Evolutionary conservation across 306 rosid genomes (phyloP).

Genomic region (Senna siamea): DNA sequence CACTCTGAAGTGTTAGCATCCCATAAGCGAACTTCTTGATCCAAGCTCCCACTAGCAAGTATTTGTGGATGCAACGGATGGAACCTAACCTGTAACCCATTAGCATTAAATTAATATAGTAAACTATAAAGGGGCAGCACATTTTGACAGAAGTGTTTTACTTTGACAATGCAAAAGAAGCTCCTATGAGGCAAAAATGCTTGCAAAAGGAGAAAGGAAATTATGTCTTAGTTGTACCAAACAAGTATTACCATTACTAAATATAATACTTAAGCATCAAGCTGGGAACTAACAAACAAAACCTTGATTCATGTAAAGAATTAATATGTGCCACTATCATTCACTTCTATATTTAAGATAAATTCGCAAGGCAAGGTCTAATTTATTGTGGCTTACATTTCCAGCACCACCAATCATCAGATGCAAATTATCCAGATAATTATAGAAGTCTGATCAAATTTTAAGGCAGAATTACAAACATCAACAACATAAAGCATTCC

Average conservation of each 20-base stretch:
- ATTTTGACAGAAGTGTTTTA: background rate
- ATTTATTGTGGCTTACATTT: background rate
- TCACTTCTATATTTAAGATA: background rate
- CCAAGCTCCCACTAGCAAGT: constrained; percentile 99
- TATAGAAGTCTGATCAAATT: background rate
- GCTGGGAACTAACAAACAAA: background rate
- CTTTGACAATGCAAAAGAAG: background rate
- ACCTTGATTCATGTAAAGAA: background rate
- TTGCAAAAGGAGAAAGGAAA: background rate
- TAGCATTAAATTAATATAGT: constrained; percentile 35
- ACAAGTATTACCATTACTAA: background rate
- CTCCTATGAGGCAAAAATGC: constrained; percentile 6
- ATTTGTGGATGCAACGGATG: constrained; percentile 85
- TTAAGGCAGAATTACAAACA: background rate
- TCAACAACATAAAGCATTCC: background rate
- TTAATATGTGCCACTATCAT: background rate
- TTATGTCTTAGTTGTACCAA: constrained; percentile 15
- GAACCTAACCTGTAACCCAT: constrained; percentile 86
- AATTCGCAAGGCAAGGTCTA: background rate
- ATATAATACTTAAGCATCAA: background rate
- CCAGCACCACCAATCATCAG: background rate
- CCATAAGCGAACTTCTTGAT: constrained; percentile 97
- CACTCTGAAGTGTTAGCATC: constrained; percentile 90
- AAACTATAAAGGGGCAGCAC: background rate
- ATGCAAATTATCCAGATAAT: constrained; percentile 15